Percentiles rank a stretch among this genome's conserved stretches.
These are phyloP conservation scores for Avena atlantica DNA, from an alignment of 176 grass and related monocot genomes.

Conservation along the genomic window DNA sequence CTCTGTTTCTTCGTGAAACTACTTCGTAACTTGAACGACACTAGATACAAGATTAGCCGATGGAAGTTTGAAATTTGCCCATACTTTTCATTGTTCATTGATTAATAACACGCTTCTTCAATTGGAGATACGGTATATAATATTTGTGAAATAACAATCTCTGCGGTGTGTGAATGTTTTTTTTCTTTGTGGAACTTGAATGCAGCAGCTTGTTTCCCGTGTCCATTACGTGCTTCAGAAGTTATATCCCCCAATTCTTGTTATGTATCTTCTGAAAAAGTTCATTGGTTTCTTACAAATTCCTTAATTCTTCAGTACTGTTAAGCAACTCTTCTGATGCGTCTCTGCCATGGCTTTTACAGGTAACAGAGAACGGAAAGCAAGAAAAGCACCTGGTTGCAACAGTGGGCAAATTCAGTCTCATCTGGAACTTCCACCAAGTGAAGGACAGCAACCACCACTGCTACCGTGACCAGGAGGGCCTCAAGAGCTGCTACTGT, in stretches of 20 bases:
- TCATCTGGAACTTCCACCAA: constrained; percentile 87
- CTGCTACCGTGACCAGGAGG: constrained; percentile 84
- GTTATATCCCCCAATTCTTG: not conserved
- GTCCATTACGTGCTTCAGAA: not conserved
- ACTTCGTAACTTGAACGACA: not conserved
- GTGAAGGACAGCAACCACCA: constrained; percentile 87
- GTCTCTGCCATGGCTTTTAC: not conserved
- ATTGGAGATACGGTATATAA: not conserved
- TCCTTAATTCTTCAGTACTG: not conserved
- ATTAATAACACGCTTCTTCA: not conserved
- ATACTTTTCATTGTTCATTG: not conserved
- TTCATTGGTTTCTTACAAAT: not conserved
- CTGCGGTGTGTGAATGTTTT: too few species aligned
- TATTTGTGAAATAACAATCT: not conserved
- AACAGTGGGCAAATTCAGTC: constrained; percentile 86
- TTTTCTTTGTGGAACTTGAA: not conserved
- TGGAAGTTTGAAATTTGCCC: not conserved
- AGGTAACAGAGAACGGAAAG: constrained; percentile 88
- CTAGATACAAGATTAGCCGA: too few species aligned
- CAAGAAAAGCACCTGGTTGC: constrained; percentile 85
- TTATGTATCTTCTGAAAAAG: not conserved
- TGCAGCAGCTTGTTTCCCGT: not conserved
- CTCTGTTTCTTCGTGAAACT: not conserved
- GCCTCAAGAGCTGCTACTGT: constrained; percentile 97
- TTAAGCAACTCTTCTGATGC: constrained; percentile 7